A percentile compares a stretch with the other conserved stretches of the same genome.
Evolutionary conservation across 805 yeast genomes (phyloP).

Genomic region (Candida rishiriensis): DNA sequence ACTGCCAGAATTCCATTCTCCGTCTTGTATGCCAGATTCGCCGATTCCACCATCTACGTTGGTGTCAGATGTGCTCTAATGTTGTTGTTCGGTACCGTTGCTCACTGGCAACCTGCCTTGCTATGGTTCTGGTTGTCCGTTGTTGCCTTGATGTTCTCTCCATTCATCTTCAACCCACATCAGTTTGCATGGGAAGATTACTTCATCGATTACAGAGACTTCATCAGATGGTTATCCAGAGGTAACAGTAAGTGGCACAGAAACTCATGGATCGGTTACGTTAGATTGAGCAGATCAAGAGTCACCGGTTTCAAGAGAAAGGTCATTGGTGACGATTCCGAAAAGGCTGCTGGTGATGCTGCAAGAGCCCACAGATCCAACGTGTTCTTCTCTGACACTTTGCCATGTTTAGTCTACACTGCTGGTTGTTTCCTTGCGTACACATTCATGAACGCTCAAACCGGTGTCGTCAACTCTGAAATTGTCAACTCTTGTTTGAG

Average conservation of each 20-base stretch:
- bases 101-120: conserved; percentile 89
- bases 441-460: conserved; percentile 80
- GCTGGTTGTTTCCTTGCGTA: conserved; percentile 79
- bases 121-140: conserved; percentile 97
- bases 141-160: conserved; percentile 83
- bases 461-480: conserved; percentile 59
- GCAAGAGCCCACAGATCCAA: conserved; percentile 79
- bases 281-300: conserved; percentile 78
- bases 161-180: conserved; percentile 95
- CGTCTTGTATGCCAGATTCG: conserved; percentile 70
- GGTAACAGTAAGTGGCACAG: conserved; percentile 88
- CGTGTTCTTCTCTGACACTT: conserved; percentile 61
- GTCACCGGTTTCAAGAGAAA: conserved; percentile 80
- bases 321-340: conserved; percentile 71
- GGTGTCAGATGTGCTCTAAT: conserved; percentile 76
- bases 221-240: conserved; percentile 85
- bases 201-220: conserved; percentile 94
- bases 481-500: conserved; percentile 68
- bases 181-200: conserved; percentile 96
- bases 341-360: conserved; percentile 80
- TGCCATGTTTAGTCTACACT: conserved; percentile 68
- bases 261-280: conserved; percentile 84
- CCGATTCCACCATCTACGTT: conserved; percentile 77
- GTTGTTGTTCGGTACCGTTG: conserved; percentile 66
- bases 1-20: conserved; percentile 76